phyloP scores from a whole-genome alignment of 2,329 filamentous ascomycete species.

The Colletotrichum scovillei region DNA sequence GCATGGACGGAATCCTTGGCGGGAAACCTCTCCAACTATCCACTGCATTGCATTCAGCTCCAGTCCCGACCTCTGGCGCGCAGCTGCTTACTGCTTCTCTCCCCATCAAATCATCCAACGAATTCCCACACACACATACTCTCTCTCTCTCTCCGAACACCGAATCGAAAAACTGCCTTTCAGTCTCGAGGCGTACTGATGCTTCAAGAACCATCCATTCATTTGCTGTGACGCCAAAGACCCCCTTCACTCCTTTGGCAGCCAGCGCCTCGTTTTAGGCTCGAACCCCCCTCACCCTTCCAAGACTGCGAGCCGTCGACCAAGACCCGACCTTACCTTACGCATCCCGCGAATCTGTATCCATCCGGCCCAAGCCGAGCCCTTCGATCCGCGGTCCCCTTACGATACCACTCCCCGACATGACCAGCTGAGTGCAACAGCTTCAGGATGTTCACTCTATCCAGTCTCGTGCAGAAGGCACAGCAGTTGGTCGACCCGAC shows the following conservation, averaged over 20 bases:
- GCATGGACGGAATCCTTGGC: constrained; percentile 16
- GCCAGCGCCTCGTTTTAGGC: not conserved
- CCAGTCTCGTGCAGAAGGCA: constrained; percentile 93
- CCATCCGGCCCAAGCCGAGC: not conserved
- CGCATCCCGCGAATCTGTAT: not conserved
- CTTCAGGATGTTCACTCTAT: constrained; percentile 68
- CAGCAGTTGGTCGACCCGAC: constrained; percentile 95
- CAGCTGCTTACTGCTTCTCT: constrained; percentile 17
- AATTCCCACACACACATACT: not conserved
- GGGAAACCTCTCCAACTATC: constrained; percentile 36
- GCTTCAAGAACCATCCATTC: not conserved
- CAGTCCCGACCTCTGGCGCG: constrained; percentile 23
- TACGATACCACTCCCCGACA: constrained; percentile 42
- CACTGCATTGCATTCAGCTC: constrained; percentile 34
- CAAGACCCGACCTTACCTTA: not conserved
- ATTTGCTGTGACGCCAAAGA: constrained; percentile 9
- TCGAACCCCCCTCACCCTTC: not conserved
- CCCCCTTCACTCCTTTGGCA: constrained; percentile 6
- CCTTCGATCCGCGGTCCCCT: not conserved
- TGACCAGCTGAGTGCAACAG: constrained; percentile 46
- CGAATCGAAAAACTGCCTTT: constrained; percentile 1
- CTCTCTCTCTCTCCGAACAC: not conserved
- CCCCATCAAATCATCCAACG: constrained; percentile 19
- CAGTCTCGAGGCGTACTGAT: constrained; percentile 7
- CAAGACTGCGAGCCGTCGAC: constrained; percentile 6